Evolutionary conservation across 345 rosid genomes (phyloP).

Genomic region (Syzygium aqueum): DNA sequence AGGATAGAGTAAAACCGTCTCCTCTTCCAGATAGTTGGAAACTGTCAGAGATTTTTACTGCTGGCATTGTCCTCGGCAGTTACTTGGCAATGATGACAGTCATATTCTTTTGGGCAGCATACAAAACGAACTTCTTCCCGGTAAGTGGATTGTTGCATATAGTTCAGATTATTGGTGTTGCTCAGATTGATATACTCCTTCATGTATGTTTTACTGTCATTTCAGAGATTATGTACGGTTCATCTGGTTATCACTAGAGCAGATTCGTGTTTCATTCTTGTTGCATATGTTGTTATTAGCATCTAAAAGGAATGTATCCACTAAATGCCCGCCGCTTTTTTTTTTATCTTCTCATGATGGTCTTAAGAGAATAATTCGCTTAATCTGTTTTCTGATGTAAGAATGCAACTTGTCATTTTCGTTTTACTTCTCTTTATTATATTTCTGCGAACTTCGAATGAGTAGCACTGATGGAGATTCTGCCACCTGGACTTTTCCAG

Average conservation of each 20-base stretch:
- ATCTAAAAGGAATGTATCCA: neutral
- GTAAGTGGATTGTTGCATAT: slow-evolving; percentile 23
- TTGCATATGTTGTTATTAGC: neutral
- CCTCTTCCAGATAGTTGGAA: slow-evolving; percentile 99
- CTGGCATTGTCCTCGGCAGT: slow-evolving; percentile 86
- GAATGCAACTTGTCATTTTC: neutral
- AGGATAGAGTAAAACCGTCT: slow-evolving; percentile 98
- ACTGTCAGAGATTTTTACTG: slow-evolving; percentile 82
- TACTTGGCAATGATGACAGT: slow-evolving; percentile 99
- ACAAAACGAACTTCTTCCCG: slow-evolving; percentile 89
- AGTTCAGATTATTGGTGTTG: neutral
- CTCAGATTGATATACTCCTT: neutral
- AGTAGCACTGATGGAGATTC: neutral
- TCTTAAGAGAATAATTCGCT: neutral
- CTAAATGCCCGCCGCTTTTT: neutral
- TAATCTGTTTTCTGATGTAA: neutral
- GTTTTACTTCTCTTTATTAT: neutral
- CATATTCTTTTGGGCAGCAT: slow-evolving; percentile 95
- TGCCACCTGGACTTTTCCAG: slow-evolving; percentile 22
- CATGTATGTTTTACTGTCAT: neutral
- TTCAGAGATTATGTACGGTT: neutral
- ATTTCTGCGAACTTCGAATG: neutral
- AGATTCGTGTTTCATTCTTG: neutral
- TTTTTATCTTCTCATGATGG: neutral
- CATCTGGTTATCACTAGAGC: neutral